Conservation (phyloP, 2,329 filamentous ascomycete species). For the Exutisphaerella laricina region DNA sequence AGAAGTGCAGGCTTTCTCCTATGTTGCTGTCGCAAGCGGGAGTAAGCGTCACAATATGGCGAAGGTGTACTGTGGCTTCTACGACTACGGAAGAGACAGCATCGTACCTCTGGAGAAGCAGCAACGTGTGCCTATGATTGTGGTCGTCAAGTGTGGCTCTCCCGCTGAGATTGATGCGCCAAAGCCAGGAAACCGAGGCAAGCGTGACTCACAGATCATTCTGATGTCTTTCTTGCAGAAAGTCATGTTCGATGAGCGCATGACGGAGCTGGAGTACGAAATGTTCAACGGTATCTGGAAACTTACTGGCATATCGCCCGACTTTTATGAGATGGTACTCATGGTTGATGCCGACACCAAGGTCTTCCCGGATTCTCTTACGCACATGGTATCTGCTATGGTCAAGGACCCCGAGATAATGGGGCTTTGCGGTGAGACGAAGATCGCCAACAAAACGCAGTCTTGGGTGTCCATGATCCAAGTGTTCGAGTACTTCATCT, state of each 20-base stretch:
- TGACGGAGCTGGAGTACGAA: conserved; percentile 98
- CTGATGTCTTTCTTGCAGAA: conserved; percentile 99
- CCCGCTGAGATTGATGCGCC: conserved; percentile 72
- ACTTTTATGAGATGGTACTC: conserved; percentile 95
- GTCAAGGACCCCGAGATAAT: conserved; percentile 99
- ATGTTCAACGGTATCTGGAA: conserved; percentile 99
- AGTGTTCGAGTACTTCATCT: conserved; percentile 99
- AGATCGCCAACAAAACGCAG: conserved; percentile 96
- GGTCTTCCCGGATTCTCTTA: conserved; percentile 95
- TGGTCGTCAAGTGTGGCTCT: conserved; percentile 92
- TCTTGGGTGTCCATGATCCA: conserved; percentile 98
- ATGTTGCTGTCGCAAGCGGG: conserved; percentile 91
- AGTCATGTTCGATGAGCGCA: conserved; percentile 99
- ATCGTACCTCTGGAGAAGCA: conserved; percentile 78
- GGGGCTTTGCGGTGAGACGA: conserved; percentile 97
- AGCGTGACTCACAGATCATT: conserved; percentile 98
- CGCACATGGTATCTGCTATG: conserved; percentile 99
- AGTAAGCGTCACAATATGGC: conserved; percentile 99
- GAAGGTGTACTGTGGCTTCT: conserved; percentile 96
- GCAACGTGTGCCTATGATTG: conserved; percentile 96
- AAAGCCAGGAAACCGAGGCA: conserved; percentile 95
- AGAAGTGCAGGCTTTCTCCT: conserved; percentile 85
- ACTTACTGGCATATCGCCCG: conserved; percentile 94
- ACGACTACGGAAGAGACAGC: conserved; percentile 84
- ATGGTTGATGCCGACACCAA: conserved; percentile 99